These are phyloP conservation scores for Pseudisothecium myosuroides DNA, from an alignment of 225 moss, liverwort and hornwort genomes.

Conservation along the genomic window DNA sequence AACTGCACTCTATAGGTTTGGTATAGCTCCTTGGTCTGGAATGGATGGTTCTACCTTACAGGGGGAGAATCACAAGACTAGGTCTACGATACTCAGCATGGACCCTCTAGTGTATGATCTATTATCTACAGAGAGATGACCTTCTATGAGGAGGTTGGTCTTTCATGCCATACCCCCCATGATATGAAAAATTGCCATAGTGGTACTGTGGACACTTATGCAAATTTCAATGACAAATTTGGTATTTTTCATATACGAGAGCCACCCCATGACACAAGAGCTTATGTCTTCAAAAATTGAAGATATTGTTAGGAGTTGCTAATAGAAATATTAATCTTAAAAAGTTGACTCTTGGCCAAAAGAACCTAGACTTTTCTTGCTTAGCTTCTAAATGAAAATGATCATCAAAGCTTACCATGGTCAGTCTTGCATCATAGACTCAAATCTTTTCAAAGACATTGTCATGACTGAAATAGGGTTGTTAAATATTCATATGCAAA, in stretches of 20 bases:
- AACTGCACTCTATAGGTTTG: too few species aligned
- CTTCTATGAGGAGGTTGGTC: not conserved
- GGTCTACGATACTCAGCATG: rapidly evolving
- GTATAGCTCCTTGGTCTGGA: too few species aligned
- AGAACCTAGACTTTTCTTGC: not conserved
- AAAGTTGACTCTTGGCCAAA: not conserved
- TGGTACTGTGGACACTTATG: not conserved
- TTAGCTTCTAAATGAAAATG: not conserved
- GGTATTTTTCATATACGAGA: too few species aligned
- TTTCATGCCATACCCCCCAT: not conserved
- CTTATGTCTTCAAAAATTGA: not conserved
- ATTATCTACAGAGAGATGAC: not conserved
- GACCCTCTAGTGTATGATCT: not conserved
- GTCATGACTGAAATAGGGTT: rapidly evolving
- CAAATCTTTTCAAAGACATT: not conserved
- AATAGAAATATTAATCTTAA: not conserved
- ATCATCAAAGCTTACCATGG: not conserved
- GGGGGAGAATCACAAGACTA: not conserved
- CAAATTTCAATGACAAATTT: not conserved
- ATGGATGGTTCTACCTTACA: not conserved
- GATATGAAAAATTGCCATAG: not conserved
- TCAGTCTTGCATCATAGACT: not conserved
- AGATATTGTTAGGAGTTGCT: not conserved
- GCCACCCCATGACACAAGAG: rapidly evolving
- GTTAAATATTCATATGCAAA: not conserved